Base-by-base conservation (phyloP, 192 early-diverging fungal species). In the Entomortierella beljakovae region DNA sequence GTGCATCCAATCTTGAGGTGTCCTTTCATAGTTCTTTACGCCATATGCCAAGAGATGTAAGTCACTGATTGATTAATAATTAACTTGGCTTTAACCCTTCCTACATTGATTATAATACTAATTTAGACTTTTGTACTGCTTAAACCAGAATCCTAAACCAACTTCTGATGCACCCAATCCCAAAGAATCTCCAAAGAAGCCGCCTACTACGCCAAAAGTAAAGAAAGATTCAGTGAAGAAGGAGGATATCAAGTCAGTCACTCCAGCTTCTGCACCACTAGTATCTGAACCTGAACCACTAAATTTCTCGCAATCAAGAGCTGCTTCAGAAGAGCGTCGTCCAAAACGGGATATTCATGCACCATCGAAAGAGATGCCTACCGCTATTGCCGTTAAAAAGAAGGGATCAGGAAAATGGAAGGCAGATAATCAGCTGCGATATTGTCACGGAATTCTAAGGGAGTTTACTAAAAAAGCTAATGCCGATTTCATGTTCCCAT, bases 401-500 rank as follows among this genome's bases (percentile, higher is more conserved):
- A 79, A 79, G 32, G 75, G 75, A 28, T 33, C 67, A 18, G 53
- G 48, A 18, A 87, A 85, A 64, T 85, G 82, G 29, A 89, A 88
- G 59, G 69, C 84, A 32, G 87, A 93, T 23, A 33, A 54, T 51
- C 75, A 79, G 62, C 82, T 92, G 70, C 85, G 83, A 56, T 92
- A 90, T 71, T 92, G 92, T 77, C 73, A 80, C 23, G 76, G 84
- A 35, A 85, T 91, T 51, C 63, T 92, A 48, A 76, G 82, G 63
- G 93, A 94, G 59, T 85, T 94, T 69, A 83, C 90, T 61, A 93
- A 93, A 49, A 87, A 85, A 80, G 80, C 84, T 53, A 87, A 92
- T 76, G 85, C 83, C 49, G 86, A 88, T 71, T 89, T 92, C 49
- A 88, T 87, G 33, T 91, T 88, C 29, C 92, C 91, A 16, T 96